Percentiles rank a stretch among this genome's conserved stretches.
Conservation (phyloP, 2,329 filamentous ascomycete species). For the Sordariomycetes sp. region DNA sequence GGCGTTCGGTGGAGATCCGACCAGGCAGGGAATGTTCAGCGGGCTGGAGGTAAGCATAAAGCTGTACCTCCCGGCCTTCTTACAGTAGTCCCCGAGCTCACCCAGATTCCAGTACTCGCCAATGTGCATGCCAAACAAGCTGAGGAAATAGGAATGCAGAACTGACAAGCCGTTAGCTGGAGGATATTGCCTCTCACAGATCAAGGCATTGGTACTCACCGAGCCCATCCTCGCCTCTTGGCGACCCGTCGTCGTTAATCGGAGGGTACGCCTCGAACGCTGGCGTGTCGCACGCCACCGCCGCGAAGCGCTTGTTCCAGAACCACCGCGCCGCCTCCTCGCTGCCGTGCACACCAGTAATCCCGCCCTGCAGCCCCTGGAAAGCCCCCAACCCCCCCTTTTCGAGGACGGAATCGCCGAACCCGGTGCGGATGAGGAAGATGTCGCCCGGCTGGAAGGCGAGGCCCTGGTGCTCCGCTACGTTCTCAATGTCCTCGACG, state of each 20-base stretch:
- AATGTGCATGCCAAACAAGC: slow-evolving; percentile 1
- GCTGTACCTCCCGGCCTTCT: not conserved
- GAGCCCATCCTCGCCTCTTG: not conserved
- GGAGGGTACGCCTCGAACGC: slow-evolving; percentile 2
- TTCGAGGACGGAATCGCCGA: not conserved
- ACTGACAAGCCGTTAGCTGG: not conserved
- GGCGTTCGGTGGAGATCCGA: not conserved
- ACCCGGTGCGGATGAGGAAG: slow-evolving; percentile 19
- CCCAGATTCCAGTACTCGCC: slow-evolving; percentile 1
- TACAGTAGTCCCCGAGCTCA: not conserved
- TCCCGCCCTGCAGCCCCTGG: not conserved
- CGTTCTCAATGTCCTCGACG: slow-evolving; percentile 14
- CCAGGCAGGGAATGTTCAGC: not conserved
- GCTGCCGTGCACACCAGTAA: not conserved
- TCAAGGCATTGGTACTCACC: not conserved
- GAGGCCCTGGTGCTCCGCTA: slow-evolving; percentile 6
- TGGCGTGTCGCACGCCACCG: not conserved
- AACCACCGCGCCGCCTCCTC: slow-evolving; percentile 2
- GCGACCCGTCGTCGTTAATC: not conserved
- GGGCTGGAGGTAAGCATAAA: not conserved
- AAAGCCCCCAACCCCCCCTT: not conserved
- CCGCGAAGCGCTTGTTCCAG: slow-evolving; percentile 3
- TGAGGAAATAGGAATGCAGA: slow-evolving; percentile 1
- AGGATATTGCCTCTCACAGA: not conserved
- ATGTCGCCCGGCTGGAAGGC: no score